Evolutionary conservation across 202 grass and related monocot genomes (phyloP).

Genomic region (Zoysia matrella): DNA sequence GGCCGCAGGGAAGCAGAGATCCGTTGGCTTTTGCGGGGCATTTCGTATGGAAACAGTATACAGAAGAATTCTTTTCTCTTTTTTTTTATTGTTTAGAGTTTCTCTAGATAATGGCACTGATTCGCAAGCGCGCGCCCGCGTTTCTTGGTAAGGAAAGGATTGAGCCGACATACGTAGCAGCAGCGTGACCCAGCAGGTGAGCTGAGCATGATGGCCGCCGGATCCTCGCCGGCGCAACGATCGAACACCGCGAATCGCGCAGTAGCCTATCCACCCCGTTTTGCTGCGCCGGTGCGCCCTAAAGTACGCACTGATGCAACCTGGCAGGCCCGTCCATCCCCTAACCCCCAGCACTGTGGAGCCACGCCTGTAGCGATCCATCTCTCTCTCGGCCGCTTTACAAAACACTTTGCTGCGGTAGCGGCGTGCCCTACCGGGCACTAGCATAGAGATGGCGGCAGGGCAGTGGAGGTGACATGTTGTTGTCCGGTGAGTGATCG

Average conservation of each 20-base stretch:
- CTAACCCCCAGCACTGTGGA: constrained; percentile 42
- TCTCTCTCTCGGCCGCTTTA: no score
- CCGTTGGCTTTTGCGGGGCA: neutral
- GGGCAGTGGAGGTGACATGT: constrained; percentile 58
- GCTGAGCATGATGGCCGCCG: constrained; percentile 38
- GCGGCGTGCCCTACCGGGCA: constrained; percentile 44
- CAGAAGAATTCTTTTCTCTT: neutral
- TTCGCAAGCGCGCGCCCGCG: neutral
- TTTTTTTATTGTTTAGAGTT: constrained; percentile 28
- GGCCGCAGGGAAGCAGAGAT: constrained; percentile 16
- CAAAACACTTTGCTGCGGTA: constrained; percentile 24
- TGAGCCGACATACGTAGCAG: constrained; percentile 31
- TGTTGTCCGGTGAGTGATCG: constrained; percentile 47
- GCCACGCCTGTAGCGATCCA: constrained; percentile 1
- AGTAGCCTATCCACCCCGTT: constrained; percentile 30
- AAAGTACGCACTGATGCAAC: constrained; percentile 44
- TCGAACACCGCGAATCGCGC: constrained; percentile 34
- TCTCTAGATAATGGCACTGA: constrained; percentile 2
- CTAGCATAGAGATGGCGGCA: constrained; percentile 30
- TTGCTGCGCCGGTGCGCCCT: constrained; percentile 53
- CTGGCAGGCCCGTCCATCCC: constrained; percentile 31
- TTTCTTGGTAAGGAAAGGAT: neutral
- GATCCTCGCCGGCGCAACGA: neutral
- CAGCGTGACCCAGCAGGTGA: constrained; percentile 23
- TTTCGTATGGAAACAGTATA: constrained; percentile 20